Base-by-base conservation (phyloP, 768 basidiomycete genomes). In the Lentinula guzmanii region DNA sequence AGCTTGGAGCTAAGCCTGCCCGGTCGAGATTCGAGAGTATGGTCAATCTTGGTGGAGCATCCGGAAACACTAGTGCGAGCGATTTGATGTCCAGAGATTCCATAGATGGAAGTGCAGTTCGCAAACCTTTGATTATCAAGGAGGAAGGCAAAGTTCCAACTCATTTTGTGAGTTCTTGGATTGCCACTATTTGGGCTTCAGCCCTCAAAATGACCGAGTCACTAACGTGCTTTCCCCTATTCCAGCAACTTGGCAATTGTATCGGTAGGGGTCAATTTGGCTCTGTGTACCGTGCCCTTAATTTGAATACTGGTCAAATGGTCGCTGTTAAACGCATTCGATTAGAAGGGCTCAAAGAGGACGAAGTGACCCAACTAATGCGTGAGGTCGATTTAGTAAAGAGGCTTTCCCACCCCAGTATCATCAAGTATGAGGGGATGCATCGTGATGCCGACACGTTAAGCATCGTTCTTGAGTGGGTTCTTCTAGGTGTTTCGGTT, bases 241-340 rank as follows among this genome's bases (percentile, higher is more conserved):
- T 65, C 34, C 69, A 98, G 96, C 94, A 96, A 95, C 81, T 99
- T 18, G 96, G 96, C 34, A 95, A 97, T 73, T 95, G 93, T 71
- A 96, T 99, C 65, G 96, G 96, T 2, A 86, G 91, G 53, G 96
- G 96, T 7, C 96, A 98, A 76, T 98, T 98, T 72, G 96, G 96
- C 33, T 86, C 94, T 8, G 96, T 98, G 5, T 98, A 96, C 72
- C 86, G 93, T 13, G 95, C 96, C 11, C 79, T 99, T 61, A 95
- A 99, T 71, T 76, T 98, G 71, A 89, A 90, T 64, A 95, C 90
- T 1, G 96, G 96, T 15, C 92, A 96, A 73, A 96, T 93, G 86
- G 95, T 96, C n/a, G 96, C 96, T n/a, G 93, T 98, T 56, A 99
- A 99, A 76, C 87, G 93, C 34, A 96, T 99, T 67, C 80, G 89